These are phyloP conservation scores for Termitomyces eurrhizus DNA, from an alignment of 768 basidiomycete species.

Conservation along the genomic window DNA sequence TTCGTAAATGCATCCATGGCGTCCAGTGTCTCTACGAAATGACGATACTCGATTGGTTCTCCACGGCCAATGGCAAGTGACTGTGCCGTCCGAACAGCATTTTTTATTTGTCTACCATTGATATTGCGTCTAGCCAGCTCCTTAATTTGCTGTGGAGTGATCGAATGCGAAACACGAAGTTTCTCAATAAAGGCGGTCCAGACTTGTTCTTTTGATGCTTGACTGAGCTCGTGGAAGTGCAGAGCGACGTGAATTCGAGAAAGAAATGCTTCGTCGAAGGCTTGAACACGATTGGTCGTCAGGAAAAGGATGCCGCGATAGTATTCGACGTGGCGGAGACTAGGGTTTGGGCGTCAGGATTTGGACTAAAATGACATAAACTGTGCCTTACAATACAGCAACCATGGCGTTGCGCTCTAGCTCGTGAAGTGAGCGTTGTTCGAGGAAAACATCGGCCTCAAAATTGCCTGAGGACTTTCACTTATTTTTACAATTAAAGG, in stretches of 20 bases:
- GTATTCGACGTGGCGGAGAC: constrained; percentile 54
- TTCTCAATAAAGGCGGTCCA: constrained; percentile 60
- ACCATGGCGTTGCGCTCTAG: constrained; percentile 70
- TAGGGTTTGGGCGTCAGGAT: constrained; percentile 23
- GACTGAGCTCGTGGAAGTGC: constrained; percentile 56
- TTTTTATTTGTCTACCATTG: constrained; percentile 70
- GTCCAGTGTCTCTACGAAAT: constrained; percentile 55
- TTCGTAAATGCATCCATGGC: constrained; percentile 58
- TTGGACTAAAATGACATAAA: constrained; percentile 7
- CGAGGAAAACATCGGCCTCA: constrained; percentile 70
- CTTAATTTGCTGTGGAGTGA: constrained; percentile 40
- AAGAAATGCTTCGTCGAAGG: constrained; percentile 67
- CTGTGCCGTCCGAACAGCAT: constrained; percentile 61
- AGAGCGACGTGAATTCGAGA: constrained; percentile 65
- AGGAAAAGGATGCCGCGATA: constrained; percentile 55
- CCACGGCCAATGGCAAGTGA: constrained; percentile 49
- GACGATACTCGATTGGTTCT: constrained; percentile 42
- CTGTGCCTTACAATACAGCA: constrained; percentile 49
- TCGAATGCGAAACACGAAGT: constrained; percentile 29
- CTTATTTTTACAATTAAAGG: not conserved
- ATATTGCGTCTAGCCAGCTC: constrained; percentile 47
- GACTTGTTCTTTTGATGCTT: constrained; percentile 51
- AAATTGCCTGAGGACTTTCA: constrained; percentile 5
- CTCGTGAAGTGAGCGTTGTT: constrained; percentile 61
- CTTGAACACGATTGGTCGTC: constrained; percentile 53